phyloP scores from a whole-genome alignment of 139 green algal genomes.

The Dunaliella primolecta region DNA sequence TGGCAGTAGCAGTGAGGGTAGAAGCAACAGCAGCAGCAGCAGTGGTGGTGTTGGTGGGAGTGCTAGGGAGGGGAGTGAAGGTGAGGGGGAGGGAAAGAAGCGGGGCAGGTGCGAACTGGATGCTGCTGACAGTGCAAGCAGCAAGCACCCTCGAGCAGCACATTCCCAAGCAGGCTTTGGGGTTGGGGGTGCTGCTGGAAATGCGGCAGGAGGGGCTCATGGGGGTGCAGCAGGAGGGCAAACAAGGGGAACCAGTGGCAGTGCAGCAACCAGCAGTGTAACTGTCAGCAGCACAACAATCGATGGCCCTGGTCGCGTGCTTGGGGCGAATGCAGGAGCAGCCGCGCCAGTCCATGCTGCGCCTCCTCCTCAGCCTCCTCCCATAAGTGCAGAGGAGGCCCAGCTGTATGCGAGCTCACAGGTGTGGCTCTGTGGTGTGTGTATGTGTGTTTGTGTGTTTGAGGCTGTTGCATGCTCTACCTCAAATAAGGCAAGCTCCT shows the following conservation, averaged over 20 bases:
- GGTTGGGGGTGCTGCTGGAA: background rate
- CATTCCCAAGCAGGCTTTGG: background rate
- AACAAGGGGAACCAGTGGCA: background rate
- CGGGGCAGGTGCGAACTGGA: background rate
- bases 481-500: too few relatives aligned
- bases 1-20: background rate
- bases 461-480: too few relatives aligned
- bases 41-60: too few relatives aligned
- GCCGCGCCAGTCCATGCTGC: background rate
- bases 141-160: constrained; percentile 3
- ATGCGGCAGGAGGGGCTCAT: background rate
- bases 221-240: background rate
- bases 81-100: constrained; percentile 1
- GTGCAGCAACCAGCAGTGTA: background rate
- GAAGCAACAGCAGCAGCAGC: too few relatives aligned
- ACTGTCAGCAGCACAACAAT: background rate
- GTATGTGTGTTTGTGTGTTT: too few relatives aligned
- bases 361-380: background rate
- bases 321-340: background rate
- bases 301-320: background rate
- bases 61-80: background rate
- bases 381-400: background rate
- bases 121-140: background rate
- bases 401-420: background rate
- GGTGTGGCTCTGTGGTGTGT: too few relatives aligned